A percentile compares a stretch with the other conserved stretches of the same genome.
These are phyloP conservation scores for Phialophora tarda DNA, from an alignment of 2,329 filamentous ascomycete species.

Conservation along the genomic window DNA sequence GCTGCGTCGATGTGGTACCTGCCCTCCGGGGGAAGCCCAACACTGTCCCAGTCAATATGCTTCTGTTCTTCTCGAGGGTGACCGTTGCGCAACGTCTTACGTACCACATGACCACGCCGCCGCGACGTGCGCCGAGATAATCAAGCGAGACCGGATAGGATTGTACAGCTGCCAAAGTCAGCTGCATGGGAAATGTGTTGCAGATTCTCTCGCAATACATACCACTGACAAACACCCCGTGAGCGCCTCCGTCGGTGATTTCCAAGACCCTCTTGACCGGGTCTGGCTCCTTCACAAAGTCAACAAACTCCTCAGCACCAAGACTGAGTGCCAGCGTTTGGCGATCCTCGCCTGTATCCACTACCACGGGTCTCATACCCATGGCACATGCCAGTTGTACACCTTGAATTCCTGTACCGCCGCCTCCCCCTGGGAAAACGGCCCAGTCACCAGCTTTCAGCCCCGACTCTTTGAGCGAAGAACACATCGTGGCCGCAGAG, in stretches of 20 bases:
- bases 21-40: conserved; percentile 48
- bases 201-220: neutral
- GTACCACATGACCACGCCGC: conserved; percentile 58
- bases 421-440: conserved; percentile 61
- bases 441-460: conserved; percentile 61
- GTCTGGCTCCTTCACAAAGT: conserved; percentile 53
- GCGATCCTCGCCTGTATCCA: conserved; percentile 59
- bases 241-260: conserved; percentile 53
- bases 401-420: conserved; percentile 63
- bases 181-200: neutral
- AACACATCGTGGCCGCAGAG: conserved; percentile 63
- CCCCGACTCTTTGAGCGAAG: conserved; percentile 58
- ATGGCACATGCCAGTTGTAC: conserved; percentile 61
- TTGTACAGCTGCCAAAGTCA: conserved; percentile 40
- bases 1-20: conserved; percentile 34
- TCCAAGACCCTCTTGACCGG: conserved; percentile 51
- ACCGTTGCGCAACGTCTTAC: conserved; percentile 13
- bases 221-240: conserved; percentile 52
- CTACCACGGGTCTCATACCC: conserved; percentile 62
- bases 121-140: conserved; percentile 55
- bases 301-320: conserved; percentile 62
- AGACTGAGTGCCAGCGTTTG: conserved; percentile 54
- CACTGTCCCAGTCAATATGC: conserved; percentile 34
- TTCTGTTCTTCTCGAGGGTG: neutral
- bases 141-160: conserved; percentile 50